Evolutionary conservation across 495 filamentous ascomycete species (phyloP), one percentile per base, ranked within the genome.

Genomic region (Saxophila tyrrhenica): DNA sequence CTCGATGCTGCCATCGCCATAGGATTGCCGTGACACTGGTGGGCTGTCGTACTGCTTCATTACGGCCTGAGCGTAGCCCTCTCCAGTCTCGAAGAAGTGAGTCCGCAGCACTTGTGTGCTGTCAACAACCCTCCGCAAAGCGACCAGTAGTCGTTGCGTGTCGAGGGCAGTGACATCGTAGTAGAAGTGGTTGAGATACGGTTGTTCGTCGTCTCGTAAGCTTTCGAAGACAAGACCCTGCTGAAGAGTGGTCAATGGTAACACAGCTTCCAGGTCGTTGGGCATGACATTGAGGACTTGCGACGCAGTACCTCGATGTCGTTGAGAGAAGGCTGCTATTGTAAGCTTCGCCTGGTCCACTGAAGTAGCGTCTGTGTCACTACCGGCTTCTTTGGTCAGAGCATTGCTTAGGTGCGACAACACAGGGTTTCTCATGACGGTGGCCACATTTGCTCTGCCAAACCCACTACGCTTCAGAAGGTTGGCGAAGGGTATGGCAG

Each of bases 191-290:
- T 83, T 85, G 68, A 86, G 89, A 55, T 94, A 94, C 1, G 83
- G 66, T 3, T 71, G 67, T 24, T 70, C 58, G 2, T 74, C 70
- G 25, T 73, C 75, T 2, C 74, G 69, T 5, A 79, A 65, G n/a
- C 82, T 83, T 43, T 80, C 74, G 19, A 82, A 78, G 44, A 92
- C 80, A 70, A 94, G 88, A 11, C 86, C 87, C 60, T 87, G 77
- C 60, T 94, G 87, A 1, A 92, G 69, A 0, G 87, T 75, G 0
- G 87, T 88, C 59, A 87, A 90, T 10, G 85, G 88, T 1, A 78
- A 75, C 51, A 94, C 79, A 25, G 74, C 73, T 59, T 89, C 79
- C 10, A 94, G 74, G n/a, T 79, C 69, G 19, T 69, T 57, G 3
- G 61, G 56, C 1, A 58, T 38, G 7, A 79, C 49, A 1, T 64